phyloP scores from a whole-genome alignment of 2,329 filamentous ascomycete genomes.

The Beauveria bassiana region DNA sequence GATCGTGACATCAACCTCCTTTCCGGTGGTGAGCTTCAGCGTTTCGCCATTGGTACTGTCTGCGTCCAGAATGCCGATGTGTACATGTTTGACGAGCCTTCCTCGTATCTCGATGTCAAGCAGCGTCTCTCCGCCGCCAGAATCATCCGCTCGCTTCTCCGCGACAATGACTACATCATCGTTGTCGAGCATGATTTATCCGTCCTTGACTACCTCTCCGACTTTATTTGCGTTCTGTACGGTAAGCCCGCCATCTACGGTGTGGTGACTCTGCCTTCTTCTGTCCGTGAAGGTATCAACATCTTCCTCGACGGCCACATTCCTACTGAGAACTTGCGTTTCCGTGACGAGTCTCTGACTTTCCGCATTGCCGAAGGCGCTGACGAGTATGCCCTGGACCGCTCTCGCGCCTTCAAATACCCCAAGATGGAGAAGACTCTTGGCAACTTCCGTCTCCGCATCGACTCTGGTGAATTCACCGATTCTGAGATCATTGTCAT shows the following conservation, averaged over 20 bases:
- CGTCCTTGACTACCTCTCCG: constrained; percentile 95
- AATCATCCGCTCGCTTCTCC: constrained; percentile 84
- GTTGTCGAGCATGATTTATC: constrained; percentile 99
- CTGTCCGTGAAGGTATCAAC: constrained; percentile 97
- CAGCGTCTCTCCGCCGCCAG: constrained; percentile 89
- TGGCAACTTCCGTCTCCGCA: constrained; percentile 74
- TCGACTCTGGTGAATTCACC: constrained; percentile 82
- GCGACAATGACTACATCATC: constrained; percentile 90
- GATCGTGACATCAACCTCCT: constrained; percentile 85
- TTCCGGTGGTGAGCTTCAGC: constrained; percentile 95
- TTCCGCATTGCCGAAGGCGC: constrained; percentile 88
- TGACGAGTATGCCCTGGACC: constrained; percentile 82
- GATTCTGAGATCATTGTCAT: constrained; percentile 99
- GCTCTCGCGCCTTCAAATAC: constrained; percentile 77
- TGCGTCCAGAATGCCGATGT: constrained; percentile 95
- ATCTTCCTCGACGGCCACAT: constrained; percentile 98
- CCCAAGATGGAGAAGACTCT: constrained; percentile 89
- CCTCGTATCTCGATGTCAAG: constrained; percentile 98
- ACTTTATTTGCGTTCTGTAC: constrained; percentile 97
- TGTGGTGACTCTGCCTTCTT: constrained; percentile 92
- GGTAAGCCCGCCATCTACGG: constrained; percentile 93
- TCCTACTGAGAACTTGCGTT: constrained; percentile 94
- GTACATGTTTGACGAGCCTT: constrained; percentile 99
- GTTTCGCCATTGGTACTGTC: constrained; percentile 93
- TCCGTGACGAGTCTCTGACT: constrained; percentile 92